Evolutionary conservation across 306 rosid species (phyloP).

Genomic region (Ammopiptanthus mongolicus): DNA sequence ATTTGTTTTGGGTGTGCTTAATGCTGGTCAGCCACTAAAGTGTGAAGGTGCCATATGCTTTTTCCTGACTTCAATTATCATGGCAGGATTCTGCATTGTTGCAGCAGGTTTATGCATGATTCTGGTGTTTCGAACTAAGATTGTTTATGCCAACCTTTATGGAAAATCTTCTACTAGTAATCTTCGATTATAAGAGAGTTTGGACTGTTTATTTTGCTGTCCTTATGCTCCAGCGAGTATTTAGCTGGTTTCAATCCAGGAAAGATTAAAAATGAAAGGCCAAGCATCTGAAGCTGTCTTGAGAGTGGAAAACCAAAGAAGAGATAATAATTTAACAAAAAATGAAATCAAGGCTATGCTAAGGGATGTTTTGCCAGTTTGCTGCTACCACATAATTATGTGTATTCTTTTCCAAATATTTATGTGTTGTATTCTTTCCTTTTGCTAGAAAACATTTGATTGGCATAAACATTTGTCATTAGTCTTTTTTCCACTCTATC

Average conservation of each 20-base stretch:
- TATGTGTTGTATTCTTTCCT: conserved; percentile 5
- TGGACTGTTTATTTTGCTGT: conserved; percentile 7
- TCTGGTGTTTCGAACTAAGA: conserved; percentile 68
- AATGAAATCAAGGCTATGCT: not conserved
- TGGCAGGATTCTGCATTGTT: conserved; percentile 66
- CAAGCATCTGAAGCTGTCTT: conserved; percentile 5
- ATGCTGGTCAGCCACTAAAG: conserved; percentile 33
- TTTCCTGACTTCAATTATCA: conserved; percentile 61
- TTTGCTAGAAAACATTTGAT: not conserved
- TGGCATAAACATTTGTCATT: not conserved
- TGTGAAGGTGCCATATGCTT: conserved; percentile 77
- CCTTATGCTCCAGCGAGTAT: not conserved
- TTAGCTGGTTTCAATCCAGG: not conserved
- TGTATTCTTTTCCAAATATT: conserved; percentile 3
- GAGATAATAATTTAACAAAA: not conserved
- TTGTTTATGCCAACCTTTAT: conserved; percentile 65
- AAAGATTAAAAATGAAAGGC: conserved; percentile 3
- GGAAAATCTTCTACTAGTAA: conserved; percentile 48
- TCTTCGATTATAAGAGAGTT: conserved; percentile 2
- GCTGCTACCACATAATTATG: not conserved
- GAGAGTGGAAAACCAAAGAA: not conserved
- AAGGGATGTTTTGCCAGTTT: not conserved
- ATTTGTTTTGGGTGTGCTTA: conserved; percentile 22
- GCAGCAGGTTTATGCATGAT: conserved; percentile 63
- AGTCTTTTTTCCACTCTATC: not conserved